Conservation (phyloP, 2,329 filamentous ascomycete genomes). For the Colletotrichum tabaci region DNA sequence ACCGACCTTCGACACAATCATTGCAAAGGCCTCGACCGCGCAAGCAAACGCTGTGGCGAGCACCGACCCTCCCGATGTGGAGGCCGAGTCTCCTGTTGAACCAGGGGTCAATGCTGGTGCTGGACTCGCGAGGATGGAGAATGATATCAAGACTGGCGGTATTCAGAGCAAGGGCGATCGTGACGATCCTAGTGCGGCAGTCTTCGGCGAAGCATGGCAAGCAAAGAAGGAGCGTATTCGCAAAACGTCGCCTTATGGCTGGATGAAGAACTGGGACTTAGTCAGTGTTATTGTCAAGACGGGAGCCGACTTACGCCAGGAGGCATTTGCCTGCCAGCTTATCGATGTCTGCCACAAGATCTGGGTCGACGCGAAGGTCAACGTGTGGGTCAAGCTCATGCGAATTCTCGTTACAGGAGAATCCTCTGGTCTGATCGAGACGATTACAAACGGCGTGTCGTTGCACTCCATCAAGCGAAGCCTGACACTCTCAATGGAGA, state of each 20-base stretch:
- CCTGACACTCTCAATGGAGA: constrained; percentile 81
- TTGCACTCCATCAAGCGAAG: constrained; percentile 88
- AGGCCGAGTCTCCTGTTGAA: constrained; percentile 68
- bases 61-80: constrained; percentile 63
- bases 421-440: constrained; percentile 87
- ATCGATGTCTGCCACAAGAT: constrained; percentile 87
- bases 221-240: constrained; percentile 88
- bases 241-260: constrained; percentile 86
- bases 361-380: constrained; percentile 80
- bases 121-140: constrained; percentile 88
- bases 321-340: constrained; percentile 89
- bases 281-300: constrained; percentile 92
- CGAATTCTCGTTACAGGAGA: constrained; percentile 89
- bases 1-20: constrained; percentile 86
- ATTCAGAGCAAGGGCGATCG: constrained; percentile 86
- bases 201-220: constrained; percentile 90
- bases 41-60: constrained; percentile 61
- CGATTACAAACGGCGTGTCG: constrained; percentile 91
- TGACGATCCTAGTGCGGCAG: constrained; percentile 87
- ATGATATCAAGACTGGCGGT: constrained; percentile 88
- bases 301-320: constrained; percentile 84
- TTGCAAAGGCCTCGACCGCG: constrained; percentile 77
- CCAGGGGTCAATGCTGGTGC: constrained; percentile 76
- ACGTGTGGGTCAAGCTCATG: constrained; percentile 93
- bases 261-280: constrained; percentile 92